Conservation (phyloP, 768 basidiomycete genomes). For the Lentinula aciculospora region DNA sequence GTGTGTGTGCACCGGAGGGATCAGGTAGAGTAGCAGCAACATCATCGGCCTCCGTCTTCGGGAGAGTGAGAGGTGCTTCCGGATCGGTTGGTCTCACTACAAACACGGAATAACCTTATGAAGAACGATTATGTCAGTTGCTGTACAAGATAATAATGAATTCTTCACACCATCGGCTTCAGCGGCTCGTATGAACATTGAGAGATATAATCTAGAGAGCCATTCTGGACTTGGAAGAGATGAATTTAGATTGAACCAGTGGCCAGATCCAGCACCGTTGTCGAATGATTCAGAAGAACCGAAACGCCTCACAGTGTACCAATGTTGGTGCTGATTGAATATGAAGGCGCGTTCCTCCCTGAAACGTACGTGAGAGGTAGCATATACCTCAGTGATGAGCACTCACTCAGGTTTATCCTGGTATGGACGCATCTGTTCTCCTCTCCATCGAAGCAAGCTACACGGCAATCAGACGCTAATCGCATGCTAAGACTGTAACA, state of each 20-base stretch:
- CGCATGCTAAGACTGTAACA: conserved; percentile 2
- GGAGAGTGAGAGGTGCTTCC: conserved; percentile 43
- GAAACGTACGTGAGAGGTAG: neutral
- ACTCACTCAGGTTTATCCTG: conserved; percentile 74
- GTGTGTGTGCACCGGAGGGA: conserved; percentile 25
- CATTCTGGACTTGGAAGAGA: conserved; percentile 67
- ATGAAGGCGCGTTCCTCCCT: conserved; percentile 86
- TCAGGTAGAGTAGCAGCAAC: conserved; percentile 61
- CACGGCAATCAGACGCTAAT: conserved; percentile 1
- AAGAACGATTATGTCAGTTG: too few relatives aligned
- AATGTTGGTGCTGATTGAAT: conserved; percentile 81
- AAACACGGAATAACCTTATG: conserved; percentile 80
- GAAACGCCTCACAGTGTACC: conserved; percentile 85
- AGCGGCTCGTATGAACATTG: conserved; percentile 56
- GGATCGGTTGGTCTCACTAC: conserved; percentile 64
- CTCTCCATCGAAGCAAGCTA: conserved; percentile 81
- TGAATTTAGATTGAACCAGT: conserved; percentile 92
- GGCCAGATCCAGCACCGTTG: conserved; percentile 46
- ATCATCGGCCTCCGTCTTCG: conserved; percentile 67
- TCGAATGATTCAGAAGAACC: conserved; percentile 43
- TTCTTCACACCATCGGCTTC: conserved; percentile 65
- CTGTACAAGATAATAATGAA: neutral
- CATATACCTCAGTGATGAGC: neutral
- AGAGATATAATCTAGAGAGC: conserved; percentile 78
- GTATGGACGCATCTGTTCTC: conserved; percentile 72